phyloP scores from a whole-genome alignment of 1,284 basidiomycete genomes.

The Mycena sp. region DNA sequence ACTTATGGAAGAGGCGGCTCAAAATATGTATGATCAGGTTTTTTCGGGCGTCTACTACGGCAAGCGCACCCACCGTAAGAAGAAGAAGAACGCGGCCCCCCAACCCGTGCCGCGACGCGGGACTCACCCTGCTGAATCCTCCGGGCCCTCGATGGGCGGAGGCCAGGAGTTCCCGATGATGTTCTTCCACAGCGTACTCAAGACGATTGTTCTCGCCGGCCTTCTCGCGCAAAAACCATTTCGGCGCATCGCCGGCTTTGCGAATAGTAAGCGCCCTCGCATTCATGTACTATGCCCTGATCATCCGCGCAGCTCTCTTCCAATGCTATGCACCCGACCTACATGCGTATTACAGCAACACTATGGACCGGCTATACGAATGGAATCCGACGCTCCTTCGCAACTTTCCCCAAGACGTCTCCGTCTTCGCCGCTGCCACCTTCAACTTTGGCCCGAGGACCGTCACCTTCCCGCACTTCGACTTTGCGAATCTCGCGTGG shows the following conservation, averaged over 20 bases:
- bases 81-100: neutral
- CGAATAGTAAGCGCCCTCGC: neutral
- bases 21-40: neutral
- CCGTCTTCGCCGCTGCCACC: conserved; percentile 16
- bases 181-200: neutral
- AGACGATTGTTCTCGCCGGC: neutral
- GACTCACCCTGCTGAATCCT: neutral
- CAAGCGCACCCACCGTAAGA: neutral
- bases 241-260: neutral
- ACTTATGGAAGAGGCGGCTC: neutral
- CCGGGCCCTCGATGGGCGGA: neutral
- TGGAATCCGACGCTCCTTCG: neutral
- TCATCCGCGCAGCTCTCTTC: neutral
- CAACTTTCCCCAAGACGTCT: neutral
- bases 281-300: no score
- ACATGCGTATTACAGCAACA: neutral
- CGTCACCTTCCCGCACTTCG: conserved; percentile 17
- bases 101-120: neutral
- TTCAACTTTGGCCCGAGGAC: conserved; percentile 26
- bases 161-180: neutral
- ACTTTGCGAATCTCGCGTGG: conserved; percentile 27
- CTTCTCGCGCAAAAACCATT: neutral
- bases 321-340: neutral
- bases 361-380: neutral
- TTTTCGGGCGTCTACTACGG: conserved; percentile 7